These are phyloP conservation scores for Eucalyptus polybractea DNA, from an alignment of 345 rosid species.

Conservation along the genomic window DNA sequence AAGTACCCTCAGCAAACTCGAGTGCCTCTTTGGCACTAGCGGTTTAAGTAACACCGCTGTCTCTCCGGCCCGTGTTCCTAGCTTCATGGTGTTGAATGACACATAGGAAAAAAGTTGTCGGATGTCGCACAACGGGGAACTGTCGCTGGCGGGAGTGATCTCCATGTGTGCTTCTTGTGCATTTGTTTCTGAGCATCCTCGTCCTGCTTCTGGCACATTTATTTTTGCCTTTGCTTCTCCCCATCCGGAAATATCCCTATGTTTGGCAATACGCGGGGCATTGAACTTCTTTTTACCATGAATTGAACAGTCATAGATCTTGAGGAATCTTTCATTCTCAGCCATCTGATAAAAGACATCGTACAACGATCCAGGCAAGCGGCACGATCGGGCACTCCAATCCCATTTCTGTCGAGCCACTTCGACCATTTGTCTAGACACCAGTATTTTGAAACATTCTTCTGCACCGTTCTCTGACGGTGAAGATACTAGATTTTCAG, in stretches of 20 bases:
- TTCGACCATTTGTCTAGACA: not conserved
- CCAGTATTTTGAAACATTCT: not conserved
- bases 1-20: too few relatives aligned
- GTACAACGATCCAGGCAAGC: not conserved
- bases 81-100: too few relatives aligned
- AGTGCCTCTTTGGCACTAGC: fast-evolving
- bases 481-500: not conserved
- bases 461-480: fast-evolving
- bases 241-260: not conserved
- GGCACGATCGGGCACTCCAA: slow-evolving; percentile 5
- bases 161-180: too few relatives aligned
- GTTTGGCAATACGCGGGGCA: not conserved
- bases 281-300: fast-evolving
- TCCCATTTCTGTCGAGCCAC: not conserved
- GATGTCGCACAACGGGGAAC: fast-evolving
- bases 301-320: not conserved
- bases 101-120: too few relatives aligned
- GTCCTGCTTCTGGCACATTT: too few relatives aligned
- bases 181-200: fast-evolving
- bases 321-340: not conserved
- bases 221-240: not conserved
- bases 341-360: not conserved
- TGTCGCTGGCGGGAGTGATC: too few relatives aligned
- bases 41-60: not conserved
- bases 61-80: too few relatives aligned